phyloP scores from a whole-genome alignment of 208 protist genomes.

The Leishmania lainsoni region DNA sequence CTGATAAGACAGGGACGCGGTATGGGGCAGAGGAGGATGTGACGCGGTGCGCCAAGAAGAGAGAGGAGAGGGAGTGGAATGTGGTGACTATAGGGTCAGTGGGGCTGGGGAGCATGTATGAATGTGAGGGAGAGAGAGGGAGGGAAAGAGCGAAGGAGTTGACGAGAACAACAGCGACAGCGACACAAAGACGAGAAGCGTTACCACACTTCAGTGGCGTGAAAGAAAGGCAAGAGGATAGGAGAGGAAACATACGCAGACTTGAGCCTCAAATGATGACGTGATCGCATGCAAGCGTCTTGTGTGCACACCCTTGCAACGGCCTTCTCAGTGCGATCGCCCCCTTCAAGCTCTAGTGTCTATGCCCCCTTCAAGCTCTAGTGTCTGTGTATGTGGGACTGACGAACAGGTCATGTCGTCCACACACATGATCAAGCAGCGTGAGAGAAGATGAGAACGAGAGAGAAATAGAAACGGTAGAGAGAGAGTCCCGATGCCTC shows the following conservation, averaged over 20 bases:
- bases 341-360: neutral
- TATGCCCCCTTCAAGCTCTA: neutral
- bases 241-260: neutral
- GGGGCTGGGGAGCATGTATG: neutral
- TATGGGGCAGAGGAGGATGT: too few species aligned
- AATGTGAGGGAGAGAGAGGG: neutral
- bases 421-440: neutral
- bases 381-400: neutral
- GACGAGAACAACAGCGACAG: neutral
- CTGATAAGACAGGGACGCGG: too few species aligned
- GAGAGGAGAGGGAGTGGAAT: too few species aligned
- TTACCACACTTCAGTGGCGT: neutral
- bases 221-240: neutral
- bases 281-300: neutral
- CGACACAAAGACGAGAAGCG: too few species aligned
- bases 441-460: neutral
- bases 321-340: neutral
- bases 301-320: neutral
- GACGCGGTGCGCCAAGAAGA: too few species aligned
- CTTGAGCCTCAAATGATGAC: neutral
- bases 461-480: neutral
- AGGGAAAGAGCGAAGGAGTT: neutral
- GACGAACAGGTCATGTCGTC: neutral
- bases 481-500: neutral
- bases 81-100: neutral